Conservation (phyloP, 768 basidiomycete species). For the Holtermanniella nyarrowii region DNA sequence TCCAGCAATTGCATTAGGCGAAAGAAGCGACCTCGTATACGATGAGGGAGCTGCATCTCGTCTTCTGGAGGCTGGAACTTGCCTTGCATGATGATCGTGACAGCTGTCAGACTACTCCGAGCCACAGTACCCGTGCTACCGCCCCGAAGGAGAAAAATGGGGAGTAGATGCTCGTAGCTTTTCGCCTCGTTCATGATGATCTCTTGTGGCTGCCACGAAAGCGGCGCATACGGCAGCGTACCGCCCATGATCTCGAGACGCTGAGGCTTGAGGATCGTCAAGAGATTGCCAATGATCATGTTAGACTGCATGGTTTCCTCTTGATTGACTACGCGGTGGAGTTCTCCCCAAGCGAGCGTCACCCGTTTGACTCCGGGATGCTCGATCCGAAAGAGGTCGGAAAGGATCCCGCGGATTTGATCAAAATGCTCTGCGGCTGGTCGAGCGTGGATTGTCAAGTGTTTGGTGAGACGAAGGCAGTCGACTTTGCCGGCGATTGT, state of each 20-base stretch:
- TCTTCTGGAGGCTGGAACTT: neutral
- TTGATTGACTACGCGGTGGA: no score
- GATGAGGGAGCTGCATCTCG: neutral
- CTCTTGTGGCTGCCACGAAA: neutral
- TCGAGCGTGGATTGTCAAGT: neutral
- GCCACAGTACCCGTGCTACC: neutral
- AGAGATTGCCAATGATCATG: neutral
- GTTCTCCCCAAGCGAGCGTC: neutral
- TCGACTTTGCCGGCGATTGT: neutral
- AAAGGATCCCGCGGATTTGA: neutral
- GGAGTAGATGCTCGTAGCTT: neutral
- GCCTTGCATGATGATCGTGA: neutral
- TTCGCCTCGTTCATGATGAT: neutral
- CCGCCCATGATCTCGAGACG: neutral
- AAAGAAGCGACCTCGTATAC: neutral
- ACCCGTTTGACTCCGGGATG: neutral
- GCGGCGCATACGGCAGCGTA: neutral
- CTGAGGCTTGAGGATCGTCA: neutral
- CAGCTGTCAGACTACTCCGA: neutral
- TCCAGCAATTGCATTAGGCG: neutral
- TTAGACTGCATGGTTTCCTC: no score
- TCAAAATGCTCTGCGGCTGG: neutral
- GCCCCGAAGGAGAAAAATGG: neutral
- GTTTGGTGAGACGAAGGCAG: neutral
- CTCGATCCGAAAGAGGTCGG: neutral